Conservation (phyloP, 202 grass and related monocot species). For the Musa balbisiana region DNA sequence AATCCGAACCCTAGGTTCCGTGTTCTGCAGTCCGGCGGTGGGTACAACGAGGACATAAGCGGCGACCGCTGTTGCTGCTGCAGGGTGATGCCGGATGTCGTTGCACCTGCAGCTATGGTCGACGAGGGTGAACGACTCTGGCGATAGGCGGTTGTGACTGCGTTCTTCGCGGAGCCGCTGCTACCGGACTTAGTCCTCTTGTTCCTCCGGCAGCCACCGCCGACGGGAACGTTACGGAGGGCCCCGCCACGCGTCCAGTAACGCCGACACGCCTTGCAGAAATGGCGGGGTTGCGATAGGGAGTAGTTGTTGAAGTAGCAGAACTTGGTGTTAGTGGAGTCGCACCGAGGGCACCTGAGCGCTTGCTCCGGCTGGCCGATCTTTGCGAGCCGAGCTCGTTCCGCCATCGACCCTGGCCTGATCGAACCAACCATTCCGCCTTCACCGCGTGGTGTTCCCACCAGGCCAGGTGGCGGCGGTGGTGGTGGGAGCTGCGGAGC, state of each 20-base stretch:
- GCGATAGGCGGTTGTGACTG: constrained; percentile 1
- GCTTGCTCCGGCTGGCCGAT: constrained; percentile 63
- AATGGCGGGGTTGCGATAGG: constrained; percentile 87
- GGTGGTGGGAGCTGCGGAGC: background rate
- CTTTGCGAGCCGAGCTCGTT: constrained; percentile 62
- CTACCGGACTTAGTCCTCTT: constrained; percentile 58
- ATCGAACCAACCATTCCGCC: constrained; percentile 19
- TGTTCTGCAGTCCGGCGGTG: background rate
- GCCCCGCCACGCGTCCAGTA: constrained; percentile 91
- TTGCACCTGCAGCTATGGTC: background rate
- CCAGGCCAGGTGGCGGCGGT: constrained; percentile 8
- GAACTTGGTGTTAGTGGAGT: constrained; percentile 49
- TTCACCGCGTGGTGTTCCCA: constrained; percentile 24
- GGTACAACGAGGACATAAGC: constrained; percentile 20
- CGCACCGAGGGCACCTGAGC: constrained; percentile 46
- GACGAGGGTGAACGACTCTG: constrained; percentile 4
- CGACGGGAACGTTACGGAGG: constrained; percentile 80
- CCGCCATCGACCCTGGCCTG: constrained; percentile 66
- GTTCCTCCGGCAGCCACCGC: constrained; percentile 82
- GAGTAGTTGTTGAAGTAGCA: constrained; percentile 71
- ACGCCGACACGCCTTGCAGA: constrained; percentile 90
- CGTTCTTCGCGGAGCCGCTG: constrained; percentile 32
- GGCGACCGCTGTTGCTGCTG: background rate
- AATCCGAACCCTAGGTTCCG: constrained; percentile 15
- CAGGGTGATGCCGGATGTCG: background rate